Base-by-base conservation (phyloP, 495 filamentous ascomycete genomes). In the Lophiostoma macrostomum region DNA sequence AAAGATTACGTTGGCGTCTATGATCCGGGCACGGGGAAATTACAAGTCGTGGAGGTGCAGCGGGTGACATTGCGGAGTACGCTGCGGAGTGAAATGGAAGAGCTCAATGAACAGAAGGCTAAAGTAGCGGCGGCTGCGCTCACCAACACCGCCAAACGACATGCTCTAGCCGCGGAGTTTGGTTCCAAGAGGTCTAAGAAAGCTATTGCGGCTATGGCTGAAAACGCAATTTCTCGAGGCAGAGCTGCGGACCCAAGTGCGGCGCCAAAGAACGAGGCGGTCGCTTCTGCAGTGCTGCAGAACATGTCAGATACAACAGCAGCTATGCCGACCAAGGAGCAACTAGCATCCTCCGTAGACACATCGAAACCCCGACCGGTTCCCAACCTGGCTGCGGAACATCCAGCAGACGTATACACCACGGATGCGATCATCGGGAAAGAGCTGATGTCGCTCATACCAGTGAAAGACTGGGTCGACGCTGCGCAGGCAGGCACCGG, bases 161-260 rank as follows among this genome's bases (percentile, higher is more conserved):
- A 80, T 36, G 80, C 82, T 29, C 84, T 98, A 4, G 93, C 90
- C 54, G 80, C 88, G 62, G 83, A 85, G 40, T 98, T 98, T 72
- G 94, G 93, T 58, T 95, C 90, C 28, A 94, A 89, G 73, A 94
- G 94, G 72, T 83, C 94, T 2, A 86, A 86, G 75, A 95, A 95
- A 70, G 86, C 85, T 1, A 82, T 91, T 52, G 79, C 78, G 22
- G 82, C 84, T 27, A 72, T 86, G 41, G 84, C 87, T 19, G 82
- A 88, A 64, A 95, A 95, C 58, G 86, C 88, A 31, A 88, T 95
- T 53, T 61, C 68, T 14, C 68, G 69, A 30, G 44, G 47, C 53
- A 42, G 54, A 11, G 47, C 38, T 14, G 47, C 28, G 3, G 38
- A 54, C 13, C 7, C 36, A 13, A 44, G 38, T 18, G 55, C 44